phyloP scores from a whole-genome alignment of 352 stramenopile genomes.

The Pythium aphanidermatum region DNA sequence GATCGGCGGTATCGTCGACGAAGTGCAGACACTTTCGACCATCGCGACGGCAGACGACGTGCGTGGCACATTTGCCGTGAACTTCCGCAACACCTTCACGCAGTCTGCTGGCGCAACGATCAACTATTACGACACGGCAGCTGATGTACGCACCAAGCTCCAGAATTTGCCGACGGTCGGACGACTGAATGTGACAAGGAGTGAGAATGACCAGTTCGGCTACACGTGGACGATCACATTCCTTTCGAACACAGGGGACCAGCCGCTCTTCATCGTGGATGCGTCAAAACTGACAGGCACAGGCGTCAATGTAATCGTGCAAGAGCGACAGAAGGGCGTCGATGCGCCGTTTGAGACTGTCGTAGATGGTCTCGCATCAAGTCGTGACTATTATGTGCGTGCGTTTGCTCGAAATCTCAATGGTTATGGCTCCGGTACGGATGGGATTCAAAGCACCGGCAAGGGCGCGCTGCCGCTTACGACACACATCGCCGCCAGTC shows the following conservation, averaged over 20 bases:
- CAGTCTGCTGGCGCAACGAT: slow-evolving; percentile 39
- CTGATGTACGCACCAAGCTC: slow-evolving; percentile 68
- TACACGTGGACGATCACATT: slow-evolving; percentile 68
- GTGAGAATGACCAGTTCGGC: slow-evolving; percentile 34
- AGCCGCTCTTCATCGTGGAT: slow-evolving; percentile 44
- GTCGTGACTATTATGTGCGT: slow-evolving; percentile 52
- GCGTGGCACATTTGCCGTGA: slow-evolving; percentile 48
- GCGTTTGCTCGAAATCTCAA: slow-evolving; percentile 63
- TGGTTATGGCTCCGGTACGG: slow-evolving; percentile 54
- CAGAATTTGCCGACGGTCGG: slow-evolving; percentile 60
- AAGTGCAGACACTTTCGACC: slow-evolving; percentile 59
- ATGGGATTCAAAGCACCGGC: slow-evolving; percentile 48
- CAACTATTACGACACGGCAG: slow-evolving; percentile 63
- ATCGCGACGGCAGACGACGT: slow-evolving; percentile 34
- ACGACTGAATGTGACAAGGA: slow-evolving; percentile 49
- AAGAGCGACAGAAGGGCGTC: slow-evolving; percentile 56
- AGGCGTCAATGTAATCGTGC: slow-evolving; percentile 27
- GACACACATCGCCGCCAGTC: slow-evolving; percentile 27
- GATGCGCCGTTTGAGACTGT: slow-evolving; percentile 58
- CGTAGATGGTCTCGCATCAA: slow-evolving; percentile 35
- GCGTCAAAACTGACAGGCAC: slow-evolving; percentile 37
- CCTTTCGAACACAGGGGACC: slow-evolving; percentile 57
- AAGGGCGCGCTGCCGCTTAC: slow-evolving; percentile 47
- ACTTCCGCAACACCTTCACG: slow-evolving; percentile 49
- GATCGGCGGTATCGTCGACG: slow-evolving; percentile 46